phyloP scores from a whole-genome alignment of 164 flowering plant species.

The Akebia trifoliata region DNA sequence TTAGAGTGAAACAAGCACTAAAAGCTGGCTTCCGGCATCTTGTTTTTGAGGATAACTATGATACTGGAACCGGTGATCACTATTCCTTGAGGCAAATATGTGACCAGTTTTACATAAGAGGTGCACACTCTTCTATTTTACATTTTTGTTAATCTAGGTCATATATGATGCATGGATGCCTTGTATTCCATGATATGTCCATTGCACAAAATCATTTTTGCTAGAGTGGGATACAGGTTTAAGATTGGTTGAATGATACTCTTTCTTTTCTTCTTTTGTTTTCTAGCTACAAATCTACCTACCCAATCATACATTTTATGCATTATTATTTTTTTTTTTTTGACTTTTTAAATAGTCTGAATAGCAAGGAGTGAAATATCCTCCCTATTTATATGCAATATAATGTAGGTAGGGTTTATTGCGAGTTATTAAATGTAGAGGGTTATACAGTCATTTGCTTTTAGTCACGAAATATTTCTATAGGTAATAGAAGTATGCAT shows the following conservation, averaged over 20 bases:
- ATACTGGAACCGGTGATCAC: constrained; percentile 97
- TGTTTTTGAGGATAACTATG: constrained; percentile 96
- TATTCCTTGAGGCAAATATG: constrained; percentile 97
- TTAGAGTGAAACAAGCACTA: constrained; percentile 83
- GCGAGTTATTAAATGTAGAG: no score
- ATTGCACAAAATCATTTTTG: background rate
- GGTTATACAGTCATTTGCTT: no score
- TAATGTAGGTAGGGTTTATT: no score
- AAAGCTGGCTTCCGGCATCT: constrained; percentile 89
- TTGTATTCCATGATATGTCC: background rate
- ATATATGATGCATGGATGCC: background rate
- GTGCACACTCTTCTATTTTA: constrained; percentile 26
- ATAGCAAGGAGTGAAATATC: no score
- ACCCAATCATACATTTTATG: no score
- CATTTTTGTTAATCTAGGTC: background rate
- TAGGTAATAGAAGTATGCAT: no score
- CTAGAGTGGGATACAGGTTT: no score
- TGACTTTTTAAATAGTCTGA: no score
- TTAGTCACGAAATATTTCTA: no score
- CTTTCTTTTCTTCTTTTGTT: background rate
- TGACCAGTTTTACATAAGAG: constrained; percentile 90
- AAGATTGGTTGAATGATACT: background rate
- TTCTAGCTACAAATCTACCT: no score
- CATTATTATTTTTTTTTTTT: no score
- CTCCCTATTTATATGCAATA: no score